These are phyloP conservation scores for Cynanchum wilfordii DNA, from an alignment of 257 asterid species.

Conservation along the genomic window DNA sequence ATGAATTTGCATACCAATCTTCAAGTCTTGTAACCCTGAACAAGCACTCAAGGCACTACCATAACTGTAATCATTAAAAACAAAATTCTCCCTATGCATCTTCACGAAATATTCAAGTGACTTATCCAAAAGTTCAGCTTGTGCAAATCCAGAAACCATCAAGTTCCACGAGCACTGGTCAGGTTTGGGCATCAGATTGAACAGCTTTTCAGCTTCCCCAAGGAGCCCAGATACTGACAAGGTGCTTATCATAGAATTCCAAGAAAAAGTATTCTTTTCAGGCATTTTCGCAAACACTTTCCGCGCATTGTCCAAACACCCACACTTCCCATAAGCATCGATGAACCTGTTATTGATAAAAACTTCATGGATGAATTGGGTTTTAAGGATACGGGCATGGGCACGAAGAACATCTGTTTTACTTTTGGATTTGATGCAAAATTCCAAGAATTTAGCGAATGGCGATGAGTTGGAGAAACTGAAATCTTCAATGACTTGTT, in stretches of 20 bases:
- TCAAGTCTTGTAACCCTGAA: neutral
- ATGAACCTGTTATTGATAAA: slow-evolving; percentile 13
- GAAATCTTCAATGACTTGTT: neutral
- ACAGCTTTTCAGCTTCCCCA: neutral
- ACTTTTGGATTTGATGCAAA: slow-evolving; percentile 8
- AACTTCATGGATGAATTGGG: slow-evolving; percentile 5
- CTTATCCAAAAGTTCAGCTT: neutral
- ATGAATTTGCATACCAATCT: slow-evolving; percentile 12
- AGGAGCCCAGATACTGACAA: neutral
- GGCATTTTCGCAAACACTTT: slow-evolving; percentile 19
- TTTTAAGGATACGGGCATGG: slow-evolving; percentile 3
- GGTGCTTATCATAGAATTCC: slow-evolving; percentile 12
- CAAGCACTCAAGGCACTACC: slow-evolving; percentile 9
- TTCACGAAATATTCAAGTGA: slow-evolving; percentile 12
- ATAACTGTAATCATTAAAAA: slow-evolving; percentile 12
- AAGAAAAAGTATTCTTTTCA: slow-evolving; percentile 12
- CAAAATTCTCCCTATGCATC: slow-evolving; percentile 11
- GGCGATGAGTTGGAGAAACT: slow-evolving; percentile 8
- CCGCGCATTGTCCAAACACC: slow-evolving; percentile 15
- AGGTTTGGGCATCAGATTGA: slow-evolving; percentile 4
- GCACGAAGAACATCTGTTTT: neutral
- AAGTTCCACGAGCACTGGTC: slow-evolving; percentile 16
- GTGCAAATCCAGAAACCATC: slow-evolving; percentile 15
- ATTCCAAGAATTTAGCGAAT: slow-evolving; percentile 6
- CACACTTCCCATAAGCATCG: slow-evolving; percentile 22